Base-by-base conservation (phyloP, 805 yeast genomes). In the Cyberlindnera maclurae region DNA sequence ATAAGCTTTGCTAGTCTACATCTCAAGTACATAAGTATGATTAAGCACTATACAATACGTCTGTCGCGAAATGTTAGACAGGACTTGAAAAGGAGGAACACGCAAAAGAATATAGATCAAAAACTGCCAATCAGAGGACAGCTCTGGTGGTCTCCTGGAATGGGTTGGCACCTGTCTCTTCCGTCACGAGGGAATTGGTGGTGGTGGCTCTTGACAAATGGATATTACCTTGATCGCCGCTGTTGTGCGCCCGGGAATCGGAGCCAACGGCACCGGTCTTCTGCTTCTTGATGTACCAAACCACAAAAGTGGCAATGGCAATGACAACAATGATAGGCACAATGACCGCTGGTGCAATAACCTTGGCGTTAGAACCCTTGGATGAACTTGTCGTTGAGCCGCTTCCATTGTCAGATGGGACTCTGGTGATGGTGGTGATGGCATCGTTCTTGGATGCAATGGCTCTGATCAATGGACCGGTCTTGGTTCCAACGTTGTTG, bases 301-400 rank as follows among this genome's bases (percentile, higher is more conserved):
- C 38, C 20, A 64, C 61, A 36, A 47, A 58, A 28, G 40, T 43
- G 2, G 59, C 55, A 27, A 66, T 49, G 2, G 51, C 45, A 15
- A 50, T 43, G 15, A 60, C 52, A 3, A 54, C 65, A 11, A 65
- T 57, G 7, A 67, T 63, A 34, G 71, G 71, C 10, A 66, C 67
- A 16, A 67, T 60, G 12, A 67, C 70, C 12, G 70, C 69, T 37
- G 71, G 70, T 12, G 61, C 70, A 32, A 67, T 62, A 3, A 49
- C 52, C 37, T 56, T 58, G 13, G 57, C 59, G 1, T 59, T 57
- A 24, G 33, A 32, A 4, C 24, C 29, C 4, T 34, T 22, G 3
- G 47, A 43, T 6, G 47, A 40, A 8, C 50, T 36, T n/a, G 50
- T 34, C 2, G 54, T 41, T 2, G 54, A 10, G 18, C 46, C 36